Evolutionary conservation across 768 basidiomycete genomes (phyloP).

Genomic region (Suillus americanus): DNA sequence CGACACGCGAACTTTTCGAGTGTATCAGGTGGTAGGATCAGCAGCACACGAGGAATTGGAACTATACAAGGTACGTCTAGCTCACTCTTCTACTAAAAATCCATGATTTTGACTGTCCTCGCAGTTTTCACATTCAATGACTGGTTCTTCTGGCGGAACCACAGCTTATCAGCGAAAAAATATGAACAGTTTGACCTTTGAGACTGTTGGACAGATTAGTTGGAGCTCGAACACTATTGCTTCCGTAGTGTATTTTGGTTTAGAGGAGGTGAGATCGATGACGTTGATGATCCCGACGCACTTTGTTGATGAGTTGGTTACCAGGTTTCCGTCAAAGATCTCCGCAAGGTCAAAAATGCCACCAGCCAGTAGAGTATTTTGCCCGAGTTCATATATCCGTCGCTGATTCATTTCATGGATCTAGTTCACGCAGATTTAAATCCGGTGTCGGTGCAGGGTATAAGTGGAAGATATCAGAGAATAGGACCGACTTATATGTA

Average conservation of each 20-base stretch:
- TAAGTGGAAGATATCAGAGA: conserved; percentile 55
- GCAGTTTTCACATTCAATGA: conserved; percentile 47
- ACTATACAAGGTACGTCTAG: conserved; percentile 41
- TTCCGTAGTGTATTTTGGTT: conserved; percentile 45
- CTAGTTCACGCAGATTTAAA: conserved; percentile 56
- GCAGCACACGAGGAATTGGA: conserved; percentile 29
- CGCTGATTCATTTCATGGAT: conserved; percentile 6
- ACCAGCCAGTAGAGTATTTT: conserved; percentile 44
- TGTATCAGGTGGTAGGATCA: conserved; percentile 34
- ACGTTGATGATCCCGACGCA: not conserved
- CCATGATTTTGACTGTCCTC: not conserved
- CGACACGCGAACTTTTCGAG: conserved; percentile 47
- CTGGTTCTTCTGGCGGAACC: conserved; percentile 39
- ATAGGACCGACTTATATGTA: conserved; percentile 46
- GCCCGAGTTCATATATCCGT: not conserved
- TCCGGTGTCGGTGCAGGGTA: conserved; percentile 43
- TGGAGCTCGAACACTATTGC: conserved; percentile 49
- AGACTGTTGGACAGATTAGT: conserved; percentile 53
- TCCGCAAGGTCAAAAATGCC: conserved; percentile 49
- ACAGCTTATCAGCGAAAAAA: conserved; percentile 54
- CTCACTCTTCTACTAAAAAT: not conserved
- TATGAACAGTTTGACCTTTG: conserved; percentile 40
- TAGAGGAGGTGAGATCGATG: conserved; percentile 38
- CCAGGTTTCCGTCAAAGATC: conserved; percentile 44
- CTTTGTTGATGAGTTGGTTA: not conserved